Base-by-base conservation (phyloP, 2,329 filamentous ascomycete species). In the Colletotrichum noveboracense region DNA sequence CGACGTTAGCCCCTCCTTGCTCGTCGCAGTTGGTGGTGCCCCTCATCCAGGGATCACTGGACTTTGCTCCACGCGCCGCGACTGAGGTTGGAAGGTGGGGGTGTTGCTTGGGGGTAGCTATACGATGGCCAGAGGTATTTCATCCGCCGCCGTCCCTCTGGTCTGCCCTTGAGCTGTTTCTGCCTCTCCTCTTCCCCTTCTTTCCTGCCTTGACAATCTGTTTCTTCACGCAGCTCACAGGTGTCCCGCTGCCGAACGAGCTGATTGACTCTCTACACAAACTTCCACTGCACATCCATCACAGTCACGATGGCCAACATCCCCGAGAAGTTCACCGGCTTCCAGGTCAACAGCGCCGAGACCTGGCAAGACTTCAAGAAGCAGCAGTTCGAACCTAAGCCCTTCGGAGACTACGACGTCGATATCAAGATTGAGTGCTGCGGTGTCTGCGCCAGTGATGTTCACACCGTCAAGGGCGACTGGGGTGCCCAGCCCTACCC, bases 371-470 rank as follows among this genome's bases (percentile, higher is more conserved):
- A 92, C 75, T 92, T 93, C 81, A 87, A 93, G 80, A 94, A 95
- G 86, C 92, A 93, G 82, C 84, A 96, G 88, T 95, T 95, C 88
- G 91, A 93, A 79, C 92, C 96, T 74, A 97, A 97, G 88, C 94
- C 94, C 21, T 97, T 97, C 83, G 95, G 93, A 78, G 94, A 96
- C 83, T 91, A 95, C 85, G 95, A 98, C 82, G 92, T 98, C 80
- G 95, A 98, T 83, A 91, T 98, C 85, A 94, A 96, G 88, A 93
- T 98, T 80, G 93, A 96, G 79, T 93, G 91, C 82, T 96, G 94
- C 81, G 94, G 95, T 81, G 89, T 95, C 69, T 95, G 94, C 83
- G 91, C 93, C 79, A 93, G 91, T 79, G 93, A 95, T 81, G 87
- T 94, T 64, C 93, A 94, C 85, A 94, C 92, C 75, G 89, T 95